Evolutionary conservation across 106 monocot genomes (phyloP).

Genomic region (Gastrodia elata): DNA sequence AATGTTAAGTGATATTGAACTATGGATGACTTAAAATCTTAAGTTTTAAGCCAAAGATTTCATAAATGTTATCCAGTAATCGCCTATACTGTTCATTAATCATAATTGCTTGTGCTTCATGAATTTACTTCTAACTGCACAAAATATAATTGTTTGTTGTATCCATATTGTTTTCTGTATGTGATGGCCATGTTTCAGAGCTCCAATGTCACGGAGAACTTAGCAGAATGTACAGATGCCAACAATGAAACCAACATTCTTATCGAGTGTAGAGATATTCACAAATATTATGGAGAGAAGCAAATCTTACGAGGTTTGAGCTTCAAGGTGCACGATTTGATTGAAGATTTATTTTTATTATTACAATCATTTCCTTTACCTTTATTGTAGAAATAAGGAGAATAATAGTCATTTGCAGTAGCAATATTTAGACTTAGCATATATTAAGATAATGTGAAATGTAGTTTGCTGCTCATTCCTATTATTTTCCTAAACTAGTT

Average conservation of each 20-base stretch:
- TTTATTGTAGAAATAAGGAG: not conserved
- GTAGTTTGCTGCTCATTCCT: not conserved
- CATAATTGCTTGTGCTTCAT: not conserved
- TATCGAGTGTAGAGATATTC: conserved; percentile 86
- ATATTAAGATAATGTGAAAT: not conserved
- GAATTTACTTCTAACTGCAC: not conserved
- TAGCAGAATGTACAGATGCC: conserved; percentile 14
- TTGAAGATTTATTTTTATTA: not conserved
- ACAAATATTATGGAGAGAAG: conserved; percentile 88
- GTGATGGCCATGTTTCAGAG: conserved; percentile 22
- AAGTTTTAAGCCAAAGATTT: not conserved
- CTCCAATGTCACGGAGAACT: conserved; percentile 24
- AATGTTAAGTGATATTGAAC: not conserved
- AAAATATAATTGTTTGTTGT: not conserved
- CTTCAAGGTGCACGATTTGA: conserved; percentile 62
- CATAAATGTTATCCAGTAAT: not conserved
- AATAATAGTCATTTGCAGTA: not conserved
- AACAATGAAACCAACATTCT: conserved; percentile 41
- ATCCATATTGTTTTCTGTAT: not conserved
- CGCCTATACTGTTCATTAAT: not conserved
- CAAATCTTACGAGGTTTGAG: conserved; percentile 77
- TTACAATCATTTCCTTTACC: not conserved
- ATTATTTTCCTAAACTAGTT: not conserved
- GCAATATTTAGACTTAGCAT: not conserved
- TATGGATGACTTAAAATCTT: not conserved